A percentile compares a stretch with the other conserved stretches of the same genome.
phyloP scores from a whole-genome alignment of 805 yeast species.

The Lipomyces sp. region DNA sequence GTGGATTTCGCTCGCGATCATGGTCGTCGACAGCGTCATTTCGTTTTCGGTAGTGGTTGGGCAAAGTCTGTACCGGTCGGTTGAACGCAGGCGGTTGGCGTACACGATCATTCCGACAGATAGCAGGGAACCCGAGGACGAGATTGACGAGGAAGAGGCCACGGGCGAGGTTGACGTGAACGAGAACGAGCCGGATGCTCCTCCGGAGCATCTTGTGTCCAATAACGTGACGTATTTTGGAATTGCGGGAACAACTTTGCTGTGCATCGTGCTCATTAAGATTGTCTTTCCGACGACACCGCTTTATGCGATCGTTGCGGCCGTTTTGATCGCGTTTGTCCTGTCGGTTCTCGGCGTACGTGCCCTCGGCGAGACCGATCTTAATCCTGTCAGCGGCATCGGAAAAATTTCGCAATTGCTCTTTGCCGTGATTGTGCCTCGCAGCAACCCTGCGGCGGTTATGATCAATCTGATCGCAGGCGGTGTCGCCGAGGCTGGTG shows the following conservation, averaged over 20 bases:
- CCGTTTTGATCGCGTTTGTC: slow-evolving; percentile 71
- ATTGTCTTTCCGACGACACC: slow-evolving; percentile 69
- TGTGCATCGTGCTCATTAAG: slow-evolving; percentile 65
- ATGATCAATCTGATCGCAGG: slow-evolving; percentile 88
- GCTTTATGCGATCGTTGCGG: slow-evolving; percentile 60
- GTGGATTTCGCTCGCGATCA: slow-evolving; percentile 88
- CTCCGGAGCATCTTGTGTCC: slow-evolving; percentile 50
- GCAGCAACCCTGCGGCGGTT: slow-evolving; percentile 72
- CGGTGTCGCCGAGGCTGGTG: slow-evolving; percentile 97
- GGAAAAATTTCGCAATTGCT: slow-evolving; percentile 89
- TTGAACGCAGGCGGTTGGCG: neutral
- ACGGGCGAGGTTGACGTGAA: neutral
- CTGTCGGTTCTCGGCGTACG: slow-evolving; percentile 85
- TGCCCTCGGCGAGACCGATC: slow-evolving; percentile 94
- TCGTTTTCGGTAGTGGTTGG: slow-evolving; percentile 55
- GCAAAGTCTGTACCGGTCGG: slow-evolving; percentile 15
- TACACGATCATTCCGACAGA: slow-evolving; percentile 11
- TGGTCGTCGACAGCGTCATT: slow-evolving; percentile 88
- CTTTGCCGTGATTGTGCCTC: slow-evolving; percentile 78
- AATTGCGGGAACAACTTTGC: slow-evolving; percentile 56
- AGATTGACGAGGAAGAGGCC: slow-evolving; percentile 1
- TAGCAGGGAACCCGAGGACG: slow-evolving; percentile 1
- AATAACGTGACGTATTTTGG: slow-evolving; percentile 55
- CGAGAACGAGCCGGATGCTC: slow-evolving; percentile 42
- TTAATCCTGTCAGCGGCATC: slow-evolving; percentile 94